Percentiles rank a stretch among this genome's conserved stretches.
phyloP scores from a whole-genome alignment of 1,139 yeast genomes.

The Debaryomycetaceae sp. region DNA sequence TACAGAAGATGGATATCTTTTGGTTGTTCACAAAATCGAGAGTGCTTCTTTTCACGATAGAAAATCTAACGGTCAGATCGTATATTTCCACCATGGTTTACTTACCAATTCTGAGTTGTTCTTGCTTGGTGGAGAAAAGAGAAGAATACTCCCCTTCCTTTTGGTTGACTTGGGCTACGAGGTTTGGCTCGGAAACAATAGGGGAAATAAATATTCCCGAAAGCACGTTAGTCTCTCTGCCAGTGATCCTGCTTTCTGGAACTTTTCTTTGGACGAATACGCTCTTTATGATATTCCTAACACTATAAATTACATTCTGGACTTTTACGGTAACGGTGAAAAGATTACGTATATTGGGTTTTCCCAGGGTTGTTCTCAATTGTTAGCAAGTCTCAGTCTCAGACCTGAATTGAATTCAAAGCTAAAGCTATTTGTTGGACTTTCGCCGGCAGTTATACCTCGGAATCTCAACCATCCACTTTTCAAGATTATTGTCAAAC shows the following conservation, averaged over 20 bases:
- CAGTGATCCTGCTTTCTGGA: conserved; percentile 62
- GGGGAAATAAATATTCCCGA: conserved; percentile 40
- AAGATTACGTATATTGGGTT: conserved; percentile 39
- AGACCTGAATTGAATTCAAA: conserved; percentile 32
- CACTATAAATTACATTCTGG: conserved; percentile 56
- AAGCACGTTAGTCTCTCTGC: conserved; percentile 36
- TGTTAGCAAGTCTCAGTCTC: conserved; percentile 41
- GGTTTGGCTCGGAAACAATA: conserved; percentile 37
- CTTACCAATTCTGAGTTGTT: conserved; percentile 46
- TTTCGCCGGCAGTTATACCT: conserved; percentile 48
- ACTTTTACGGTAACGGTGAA: conserved; percentile 10
- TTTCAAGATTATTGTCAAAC: conserved; percentile 31
- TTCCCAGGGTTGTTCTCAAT: conserved; percentile 47
- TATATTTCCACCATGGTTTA: conserved; percentile 46
- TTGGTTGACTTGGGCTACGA: conserved; percentile 32
- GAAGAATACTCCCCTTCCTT: conserved; percentile 29
- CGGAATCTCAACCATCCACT: conserved; percentile 37
- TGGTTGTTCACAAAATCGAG: conserved; percentile 38
- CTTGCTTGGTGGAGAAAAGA: conserved; percentile 34
- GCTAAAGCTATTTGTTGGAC: conserved; percentile 35
- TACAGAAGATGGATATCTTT: conserved; percentile 40
- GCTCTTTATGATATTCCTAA: conserved; percentile 82
- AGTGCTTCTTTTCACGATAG: conserved; percentile 3
- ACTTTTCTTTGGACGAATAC: conserved; percentile 81
- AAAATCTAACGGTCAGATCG: background rate